Evolutionary conservation across 208 protist genomes (phyloP), one percentile per base, ranked within the genome.

Genomic region (Leishmania mexicana): DNA sequence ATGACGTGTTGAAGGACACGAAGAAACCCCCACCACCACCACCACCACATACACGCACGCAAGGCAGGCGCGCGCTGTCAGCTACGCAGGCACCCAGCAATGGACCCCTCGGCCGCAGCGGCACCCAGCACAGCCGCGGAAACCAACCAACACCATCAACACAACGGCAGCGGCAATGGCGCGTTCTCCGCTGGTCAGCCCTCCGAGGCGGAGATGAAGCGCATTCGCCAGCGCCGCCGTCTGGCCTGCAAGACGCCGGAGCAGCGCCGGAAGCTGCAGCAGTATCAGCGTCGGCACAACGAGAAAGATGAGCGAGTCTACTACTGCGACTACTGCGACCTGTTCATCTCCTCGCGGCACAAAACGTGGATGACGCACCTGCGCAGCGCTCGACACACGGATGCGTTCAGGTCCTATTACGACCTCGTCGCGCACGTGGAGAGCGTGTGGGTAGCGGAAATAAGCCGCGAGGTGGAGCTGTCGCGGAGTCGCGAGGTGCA

Each of bases 311-410:
- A 87, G 19, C 85, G 85, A 4, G 83, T 97, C 28, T 88, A 87
- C 75, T 97, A 96, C 85, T 97, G 94, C 80, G 93, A 96, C 80
- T 96, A 96, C 87, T 97, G 94, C 68, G 93, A 97, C 81, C 65
- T 96, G 28, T 97, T 97, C 73, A 75, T 97, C 53, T 94, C 92
- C 72, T 88, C 85, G 2, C 81, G 83, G 24, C 85, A 78, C 15
- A 85, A 83, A 57, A 76, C 81, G 24, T 95, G 92, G 88, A 13
- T 38, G 75, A 45, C 51, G n/a, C 94, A 97, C 87, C 80, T 95
- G 51, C 24, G 73, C 60, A 89, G 91, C 21, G 75, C 81, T 21
- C 87, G 89, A 35, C 93, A 97, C 80, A 90, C 95, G 83, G 87
- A 89, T 13, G 72, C 79, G 8, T 78, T 97, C 38, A 89, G 95